Base-by-base conservation (phyloP, 1,139 yeast species). In the Nakaseomyces uthaithaninus region DNA sequence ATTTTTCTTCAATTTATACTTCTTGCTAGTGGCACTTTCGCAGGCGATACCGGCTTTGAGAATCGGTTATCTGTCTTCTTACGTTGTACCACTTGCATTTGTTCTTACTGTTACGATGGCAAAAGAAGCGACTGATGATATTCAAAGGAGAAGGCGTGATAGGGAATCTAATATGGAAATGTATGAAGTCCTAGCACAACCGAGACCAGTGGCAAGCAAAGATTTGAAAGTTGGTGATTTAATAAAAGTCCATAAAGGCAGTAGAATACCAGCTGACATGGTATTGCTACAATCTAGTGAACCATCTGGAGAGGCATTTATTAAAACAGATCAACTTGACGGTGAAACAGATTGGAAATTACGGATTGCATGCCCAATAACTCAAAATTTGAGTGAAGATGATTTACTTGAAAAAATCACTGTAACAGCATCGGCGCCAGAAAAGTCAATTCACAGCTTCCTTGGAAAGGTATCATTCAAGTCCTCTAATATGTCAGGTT, bases 321-420 rank as follows among this genome's bases (percentile, higher is more conserved):
- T 93, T 49, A 83, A 94, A 54, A 93, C 99, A 0, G 99, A 93
- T 65, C 99, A 93, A 62, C 68, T 93, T 41, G 99, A 93, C 61
- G 99, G 99, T 53, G 99, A 93, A 60, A 93, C 99, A 8, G 99
- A 93, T 64, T 93, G 99, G 99, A 93, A 93, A 60, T 68, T 93
- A 42, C 69, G 95, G 51, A 67, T 84, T 24, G 93, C 96, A 0
- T 72, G 78, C 40, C 72, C 78, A 8, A 58, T 77, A 22, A 85
- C 96, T 0, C 97, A 91, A 62, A 54, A 59, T 14, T 54, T 77
- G 37, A 56, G 75, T 0, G 62, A 66, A 20, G 68, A 65, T 28
- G 74, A 72, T 36, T 50, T 72, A 18, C 60, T 68, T 19, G 64
- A 66, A 40, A 64, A 72, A 12, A 70, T 81, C 11, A 70, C 71